Evolutionary conservation across 257 asterid genomes (phyloP).

Genomic region (Leptodermis oblonga): DNA sequence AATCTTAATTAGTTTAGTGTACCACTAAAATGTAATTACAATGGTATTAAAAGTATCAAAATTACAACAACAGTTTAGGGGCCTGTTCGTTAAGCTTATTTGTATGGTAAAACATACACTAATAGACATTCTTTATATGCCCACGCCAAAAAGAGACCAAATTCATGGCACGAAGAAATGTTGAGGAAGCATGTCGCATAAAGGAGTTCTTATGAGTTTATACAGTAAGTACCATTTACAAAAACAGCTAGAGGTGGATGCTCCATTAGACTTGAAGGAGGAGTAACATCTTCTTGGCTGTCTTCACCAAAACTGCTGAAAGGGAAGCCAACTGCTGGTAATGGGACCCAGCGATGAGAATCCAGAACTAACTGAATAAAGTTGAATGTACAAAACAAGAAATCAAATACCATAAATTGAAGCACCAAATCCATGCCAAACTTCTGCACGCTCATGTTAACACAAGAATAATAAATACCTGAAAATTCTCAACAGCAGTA

Average conservation of each 20-base stretch:
- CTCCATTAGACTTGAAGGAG: constrained; percentile 94
- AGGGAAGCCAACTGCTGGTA: constrained; percentile 95
- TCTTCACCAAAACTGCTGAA: constrained; percentile 68
- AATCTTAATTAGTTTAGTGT: neutral
- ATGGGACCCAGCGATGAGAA: constrained; percentile 65
- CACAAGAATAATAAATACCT: constrained; percentile 40
- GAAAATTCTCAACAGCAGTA: constrained; percentile 88
- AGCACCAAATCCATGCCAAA: constrained; percentile 1
- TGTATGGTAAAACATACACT: neutral
- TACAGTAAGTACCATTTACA: constrained; percentile 47
- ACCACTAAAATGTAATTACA: neutral
- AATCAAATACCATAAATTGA: constrained; percentile 19
- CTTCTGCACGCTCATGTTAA: neutral
- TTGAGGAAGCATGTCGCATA: constrained; percentile 1
- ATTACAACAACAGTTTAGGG: too few relatives aligned
- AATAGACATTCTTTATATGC: neutral
- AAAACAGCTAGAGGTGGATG: constrained; percentile 98
- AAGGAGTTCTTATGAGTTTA: neutral
- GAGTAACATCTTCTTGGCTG: constrained; percentile 67
- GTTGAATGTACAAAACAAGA: constrained; percentile 14
- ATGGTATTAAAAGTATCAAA: neutral
- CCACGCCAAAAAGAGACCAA: neutral
- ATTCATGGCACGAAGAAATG: neutral
- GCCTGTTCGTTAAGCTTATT: neutral
- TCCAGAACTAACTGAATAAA: constrained; percentile 82